Evolutionary conservation across 148 eudicot species (phyloP).

Genomic region (Vaccinium myrtillus): DNA sequence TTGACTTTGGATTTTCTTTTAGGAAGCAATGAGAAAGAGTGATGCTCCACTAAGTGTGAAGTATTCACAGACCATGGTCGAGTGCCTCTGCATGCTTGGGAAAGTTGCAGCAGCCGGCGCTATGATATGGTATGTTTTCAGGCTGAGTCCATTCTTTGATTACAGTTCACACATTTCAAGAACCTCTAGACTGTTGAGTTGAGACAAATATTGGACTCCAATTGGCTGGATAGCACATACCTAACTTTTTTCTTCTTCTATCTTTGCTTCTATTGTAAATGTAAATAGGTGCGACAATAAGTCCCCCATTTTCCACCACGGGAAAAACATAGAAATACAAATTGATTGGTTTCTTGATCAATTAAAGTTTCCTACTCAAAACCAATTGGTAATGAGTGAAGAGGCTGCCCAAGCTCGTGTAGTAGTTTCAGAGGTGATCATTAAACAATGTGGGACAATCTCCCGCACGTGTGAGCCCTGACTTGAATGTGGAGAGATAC

Average conservation of each 20-base stretch:
- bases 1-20: slow-evolving; percentile 29
- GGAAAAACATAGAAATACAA: not conserved
- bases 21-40: slow-evolving; percentile 90
- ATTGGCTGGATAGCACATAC: no score
- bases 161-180: slow-evolving; percentile 9
- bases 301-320: not conserved
- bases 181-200: not conserved
- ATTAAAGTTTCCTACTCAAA: not conserved
- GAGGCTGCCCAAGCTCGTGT: no score
- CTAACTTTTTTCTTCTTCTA: not conserved
- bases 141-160: slow-evolving; percentile 10
- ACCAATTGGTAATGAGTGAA: no score
- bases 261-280: not conserved
- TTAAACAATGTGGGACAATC: no score
- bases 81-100: slow-evolving; percentile 95
- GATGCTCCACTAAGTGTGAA: slow-evolving; percentile 89
- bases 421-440: no score
- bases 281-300: not conserved
- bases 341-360: not conserved
- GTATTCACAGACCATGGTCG: slow-evolving; percentile 91
- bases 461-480: no score
- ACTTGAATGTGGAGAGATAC: no score
- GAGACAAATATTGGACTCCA: not conserved
- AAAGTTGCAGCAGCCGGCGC: slow-evolving; percentile 99
- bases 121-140: slow-evolving; percentile 67